Percentiles rank a stretch among this genome's conserved stretches.
Conservation (phyloP, 225 moss, liverwort and hornwort genomes). For the Sphagnum contortum region DNA sequence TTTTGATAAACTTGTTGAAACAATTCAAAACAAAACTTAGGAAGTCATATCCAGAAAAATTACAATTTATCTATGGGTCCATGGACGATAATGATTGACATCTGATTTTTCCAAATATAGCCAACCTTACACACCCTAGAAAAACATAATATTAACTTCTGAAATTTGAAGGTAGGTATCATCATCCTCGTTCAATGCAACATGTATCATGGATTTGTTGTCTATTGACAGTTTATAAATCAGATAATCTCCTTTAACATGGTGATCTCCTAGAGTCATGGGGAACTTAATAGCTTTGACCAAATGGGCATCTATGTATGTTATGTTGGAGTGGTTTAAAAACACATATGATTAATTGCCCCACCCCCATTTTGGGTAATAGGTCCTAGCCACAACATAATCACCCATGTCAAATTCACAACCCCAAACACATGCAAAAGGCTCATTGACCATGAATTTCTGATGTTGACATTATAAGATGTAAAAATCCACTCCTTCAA, state of each 20-base stretch:
- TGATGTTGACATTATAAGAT: background rate
- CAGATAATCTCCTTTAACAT: background rate
- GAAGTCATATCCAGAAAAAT: too few relatives aligned
- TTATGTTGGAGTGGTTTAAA: background rate
- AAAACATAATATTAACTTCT: too few relatives aligned
- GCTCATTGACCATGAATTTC: background rate
- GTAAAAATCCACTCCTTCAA: background rate
- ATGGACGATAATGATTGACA: too few relatives aligned
- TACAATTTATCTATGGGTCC: too few relatives aligned
- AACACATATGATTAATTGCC: background rate
- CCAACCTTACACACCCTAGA: too few relatives aligned
- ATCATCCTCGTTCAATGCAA: too few relatives aligned
- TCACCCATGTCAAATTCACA: background rate
- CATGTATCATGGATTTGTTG: too few relatives aligned
- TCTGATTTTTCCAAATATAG: too few relatives aligned
- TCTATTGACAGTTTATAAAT: background rate
- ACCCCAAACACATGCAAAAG: background rate
- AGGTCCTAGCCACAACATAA: background rate
- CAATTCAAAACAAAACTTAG: too few relatives aligned
- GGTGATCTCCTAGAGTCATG: background rate
- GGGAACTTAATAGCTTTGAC: background rate
- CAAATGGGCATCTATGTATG: background rate
- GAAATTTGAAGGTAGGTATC: too few relatives aligned
- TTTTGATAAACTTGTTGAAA: too few relatives aligned
- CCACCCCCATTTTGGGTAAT: background rate